Evolutionary conservation across 352 stramenopile genomes (phyloP).

Genomic region (Phytophthora sp.): DNA sequence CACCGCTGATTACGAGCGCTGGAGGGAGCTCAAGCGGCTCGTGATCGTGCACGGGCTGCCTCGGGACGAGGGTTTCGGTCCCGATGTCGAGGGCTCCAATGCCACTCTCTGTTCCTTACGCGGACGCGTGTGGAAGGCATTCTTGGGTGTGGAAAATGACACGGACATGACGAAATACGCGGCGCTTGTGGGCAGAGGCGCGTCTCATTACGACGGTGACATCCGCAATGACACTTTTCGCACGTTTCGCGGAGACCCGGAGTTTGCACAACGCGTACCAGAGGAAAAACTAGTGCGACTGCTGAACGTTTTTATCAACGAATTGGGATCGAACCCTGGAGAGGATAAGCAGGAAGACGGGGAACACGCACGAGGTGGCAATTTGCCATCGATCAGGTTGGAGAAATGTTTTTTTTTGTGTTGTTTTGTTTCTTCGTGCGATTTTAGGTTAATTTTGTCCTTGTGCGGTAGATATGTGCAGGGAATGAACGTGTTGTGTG

Average conservation of each 20-base stretch:
- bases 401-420: slow-evolving; percentile 5
- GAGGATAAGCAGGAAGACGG: slow-evolving; percentile 30
- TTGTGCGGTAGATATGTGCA: slow-evolving; percentile 93
- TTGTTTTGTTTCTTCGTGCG: too few relatives aligned
- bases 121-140: slow-evolving; percentile 89
- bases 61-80: slow-evolving; percentile 38
- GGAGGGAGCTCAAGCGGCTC: slow-evolving; percentile 84
- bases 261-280: slow-evolving; percentile 88
- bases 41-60: slow-evolving; percentile 83
- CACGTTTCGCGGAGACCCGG: slow-evolving; percentile 88
- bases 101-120: slow-evolving; percentile 65
- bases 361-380: slow-evolving; percentile 28
- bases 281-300: slow-evolving; percentile 91
- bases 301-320: slow-evolving; percentile 93
- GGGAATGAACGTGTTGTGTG: slow-evolving; percentile 92
- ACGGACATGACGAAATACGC: slow-evolving; percentile 70
- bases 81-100: slow-evolving; percentile 10
- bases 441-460: too few relatives aligned
- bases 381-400: slow-evolving; percentile 55
- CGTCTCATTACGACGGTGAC: slow-evolving; percentile 83
- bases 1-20: slow-evolving; percentile 75
- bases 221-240: slow-evolving; percentile 94
- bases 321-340: slow-evolving; percentile 53
- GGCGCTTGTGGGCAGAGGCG: slow-evolving; percentile 70
- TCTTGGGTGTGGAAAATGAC: slow-evolving; percentile 80